Evolutionary conservation across 495 filamentous ascomycete genomes (phyloP), one percentile per base, ranked within the genome.

Genomic region (Tuber calosporum): DNA sequence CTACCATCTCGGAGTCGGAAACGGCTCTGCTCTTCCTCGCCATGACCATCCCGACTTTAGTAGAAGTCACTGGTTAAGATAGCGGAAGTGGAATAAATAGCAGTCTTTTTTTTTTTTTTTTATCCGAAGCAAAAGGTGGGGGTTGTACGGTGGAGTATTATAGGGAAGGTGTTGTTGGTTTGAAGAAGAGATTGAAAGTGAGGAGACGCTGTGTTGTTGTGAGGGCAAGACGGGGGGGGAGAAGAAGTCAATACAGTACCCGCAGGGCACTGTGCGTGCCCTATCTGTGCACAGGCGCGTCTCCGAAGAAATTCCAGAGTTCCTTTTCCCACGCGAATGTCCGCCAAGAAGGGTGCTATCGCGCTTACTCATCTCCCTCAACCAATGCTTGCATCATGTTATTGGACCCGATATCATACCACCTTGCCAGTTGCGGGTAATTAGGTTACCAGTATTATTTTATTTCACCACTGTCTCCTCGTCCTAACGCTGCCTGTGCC

Each of bases 1-100:
- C 79, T 37, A 75, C 78, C 79, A 81, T 81, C 70, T 81, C 80
- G 69, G 79, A 77, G 79, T 81, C 80, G 58, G 77, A 75, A 43
- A 77, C 72, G 73, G 73, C 74, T 79, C 71, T 80, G 69, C 71
- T 74, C 75, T 77, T 75, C 70, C 76, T 77, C 20, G 39, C 77
- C 75, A 77, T 78, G 26, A 70, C 76, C 76, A 78, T 78, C 53
- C 78, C 72, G 36, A 43, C 48, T 48, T n/a, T 41, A 53, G 42
- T 62, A 30, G 38, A 48, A 69, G 36, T 78, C 37, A 37, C 48
- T 42, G 19, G 73, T 58, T 39, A 22, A n/a, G 67, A 40, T 68
- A 26, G 39, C 0, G 30, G 13, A 40, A 40, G 22, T 8, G 67
- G 26, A 20, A 40, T 26, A 8, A 53, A 53, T 26, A n/a, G 45